Evolutionary conservation across 2,329 filamentous ascomycete genomes (phyloP).

Genomic region (Nigrospora osmanthi): DNA sequence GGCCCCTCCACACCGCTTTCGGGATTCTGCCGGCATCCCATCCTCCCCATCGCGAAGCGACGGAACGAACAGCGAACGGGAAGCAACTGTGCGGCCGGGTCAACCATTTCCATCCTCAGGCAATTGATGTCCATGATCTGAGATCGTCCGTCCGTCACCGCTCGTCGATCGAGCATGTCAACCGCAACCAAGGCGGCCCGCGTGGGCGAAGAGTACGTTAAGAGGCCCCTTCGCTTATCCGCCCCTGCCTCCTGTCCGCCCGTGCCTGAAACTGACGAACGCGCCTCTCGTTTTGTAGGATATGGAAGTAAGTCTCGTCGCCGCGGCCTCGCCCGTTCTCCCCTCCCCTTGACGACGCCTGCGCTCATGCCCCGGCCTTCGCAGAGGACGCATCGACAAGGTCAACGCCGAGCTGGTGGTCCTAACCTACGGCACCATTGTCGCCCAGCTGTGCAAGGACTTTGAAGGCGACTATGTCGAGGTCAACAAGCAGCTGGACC

Average conservation of each 20-base stretch:
- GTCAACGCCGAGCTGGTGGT: constrained; percentile 97
- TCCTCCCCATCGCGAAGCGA: no score
- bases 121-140: no score
- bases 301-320: constrained; percentile 73
- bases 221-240: background rate
- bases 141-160: background rate
- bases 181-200: constrained; percentile 50
- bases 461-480: constrained; percentile 90
- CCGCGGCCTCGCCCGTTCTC: background rate
- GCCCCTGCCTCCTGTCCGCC: background rate
- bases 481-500: constrained; percentile 96
- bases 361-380: background rate
- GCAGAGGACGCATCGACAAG: constrained; percentile 89
- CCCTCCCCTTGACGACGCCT: background rate
- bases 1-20: no score
- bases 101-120: no score
- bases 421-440: constrained; percentile 94
- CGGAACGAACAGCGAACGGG: no score
- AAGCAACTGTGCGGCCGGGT: no score
- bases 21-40: no score
- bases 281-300: constrained; percentile 38
- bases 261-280: no score
- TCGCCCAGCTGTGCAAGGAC: constrained; percentile 93
- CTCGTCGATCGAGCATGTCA: constrained; percentile 37
- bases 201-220: constrained; percentile 54